A percentile compares a stretch with the other conserved stretches of the same genome.
phyloP scores from a whole-genome alignment of 768 basidiomycete genomes.

The Leucocoprinus sp. region DNA sequence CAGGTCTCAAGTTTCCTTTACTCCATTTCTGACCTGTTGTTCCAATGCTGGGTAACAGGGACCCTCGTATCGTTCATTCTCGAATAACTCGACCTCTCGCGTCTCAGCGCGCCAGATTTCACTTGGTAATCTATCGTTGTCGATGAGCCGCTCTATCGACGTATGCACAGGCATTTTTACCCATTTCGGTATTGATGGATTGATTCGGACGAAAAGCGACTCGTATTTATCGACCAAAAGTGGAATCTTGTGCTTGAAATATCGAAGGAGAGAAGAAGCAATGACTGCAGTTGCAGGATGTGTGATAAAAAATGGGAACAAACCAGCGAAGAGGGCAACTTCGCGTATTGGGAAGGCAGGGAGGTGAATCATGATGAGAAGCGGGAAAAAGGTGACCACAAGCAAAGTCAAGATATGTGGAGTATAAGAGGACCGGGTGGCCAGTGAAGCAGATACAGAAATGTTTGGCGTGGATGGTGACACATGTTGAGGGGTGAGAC shows the following conservation, averaged over 20 bases:
- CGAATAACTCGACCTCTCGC: conserved; percentile 67
- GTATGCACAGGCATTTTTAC: conserved; percentile 11
- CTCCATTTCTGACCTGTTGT: conserved; percentile 27
- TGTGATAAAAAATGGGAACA: conserved; percentile 42
- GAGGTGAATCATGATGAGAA: conserved; percentile 37
- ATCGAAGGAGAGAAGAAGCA: conserved; percentile 18
- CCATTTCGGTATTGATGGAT: neutral
- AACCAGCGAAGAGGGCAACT: conserved; percentile 38
- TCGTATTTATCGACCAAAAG: conserved; percentile 7
- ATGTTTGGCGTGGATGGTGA: conserved; percentile 17
- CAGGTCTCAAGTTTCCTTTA: conserved; percentile 31
- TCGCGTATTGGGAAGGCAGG: conserved; percentile 41
- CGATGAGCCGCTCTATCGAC: conserved; percentile 35
- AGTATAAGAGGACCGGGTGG: conserved; percentile 38
- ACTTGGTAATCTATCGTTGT: conserved; percentile 62
- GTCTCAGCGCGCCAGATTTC: conserved; percentile 56
- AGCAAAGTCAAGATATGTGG: conserved; percentile 43
- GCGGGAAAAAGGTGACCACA: conserved; percentile 39
- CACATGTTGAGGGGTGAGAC: conserved; percentile 36
- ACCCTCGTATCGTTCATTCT: conserved; percentile 59
- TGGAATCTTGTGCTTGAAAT: conserved; percentile 4
- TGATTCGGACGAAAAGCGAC: neutral
- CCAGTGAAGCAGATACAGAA: conserved; percentile 9
- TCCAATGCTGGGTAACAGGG: neutral
- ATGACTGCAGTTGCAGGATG: conserved; percentile 37